These are phyloP conservation scores for Vitis riparia DNA, from an alignment of 164 flowering plant species.

Conservation along the genomic window DNA sequence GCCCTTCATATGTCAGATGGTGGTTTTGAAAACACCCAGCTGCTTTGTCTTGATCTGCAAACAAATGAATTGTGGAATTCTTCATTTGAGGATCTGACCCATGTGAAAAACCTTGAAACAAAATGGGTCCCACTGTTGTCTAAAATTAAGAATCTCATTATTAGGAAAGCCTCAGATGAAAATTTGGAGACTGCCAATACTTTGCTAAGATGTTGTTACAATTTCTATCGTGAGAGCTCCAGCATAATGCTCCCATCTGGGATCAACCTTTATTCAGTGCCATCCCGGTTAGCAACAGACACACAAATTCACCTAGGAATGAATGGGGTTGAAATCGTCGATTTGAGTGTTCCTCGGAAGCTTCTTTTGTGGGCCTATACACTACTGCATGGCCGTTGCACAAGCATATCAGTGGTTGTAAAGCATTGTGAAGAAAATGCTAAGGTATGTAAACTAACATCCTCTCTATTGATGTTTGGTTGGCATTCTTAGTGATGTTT, in stretches of 20 bases:
- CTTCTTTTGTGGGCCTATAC: slow-evolving; percentile 95
- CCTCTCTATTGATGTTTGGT: neutral
- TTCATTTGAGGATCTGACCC: slow-evolving; percentile 56
- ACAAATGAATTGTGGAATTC: slow-evolving; percentile 68
- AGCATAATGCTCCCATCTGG: slow-evolving; percentile 64
- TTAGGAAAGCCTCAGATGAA: slow-evolving; percentile 65
- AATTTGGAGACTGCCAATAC: slow-evolving; percentile 62
- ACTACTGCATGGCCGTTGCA: slow-evolving; percentile 71
- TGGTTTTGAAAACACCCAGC: slow-evolving; percentile 39
- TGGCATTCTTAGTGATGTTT: neutral
- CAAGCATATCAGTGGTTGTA: slow-evolving; percentile 65
- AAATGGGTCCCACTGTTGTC: slow-evolving; percentile 66
- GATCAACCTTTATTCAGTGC: slow-evolving; percentile 60
- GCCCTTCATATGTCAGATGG: slow-evolving; percentile 27
- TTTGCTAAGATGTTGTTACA: slow-evolving; percentile 67
- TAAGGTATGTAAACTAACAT: slow-evolving; percentile 50
- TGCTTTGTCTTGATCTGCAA: slow-evolving; percentile 76
- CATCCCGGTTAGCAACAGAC: slow-evolving; percentile 46
- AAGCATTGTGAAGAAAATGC: slow-evolving; percentile 91
- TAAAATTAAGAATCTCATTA: slow-evolving; percentile 47
- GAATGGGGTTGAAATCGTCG: slow-evolving; percentile 66
- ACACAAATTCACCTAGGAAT: slow-evolving; percentile 42
- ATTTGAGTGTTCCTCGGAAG: slow-evolving; percentile 79
- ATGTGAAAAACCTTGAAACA: slow-evolving; percentile 48
- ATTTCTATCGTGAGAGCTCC: slow-evolving; percentile 79